These are phyloP conservation scores for Anthostomella pinea DNA, from an alignment of 2,329 filamentous ascomycete genomes.

Conservation along the genomic window DNA sequence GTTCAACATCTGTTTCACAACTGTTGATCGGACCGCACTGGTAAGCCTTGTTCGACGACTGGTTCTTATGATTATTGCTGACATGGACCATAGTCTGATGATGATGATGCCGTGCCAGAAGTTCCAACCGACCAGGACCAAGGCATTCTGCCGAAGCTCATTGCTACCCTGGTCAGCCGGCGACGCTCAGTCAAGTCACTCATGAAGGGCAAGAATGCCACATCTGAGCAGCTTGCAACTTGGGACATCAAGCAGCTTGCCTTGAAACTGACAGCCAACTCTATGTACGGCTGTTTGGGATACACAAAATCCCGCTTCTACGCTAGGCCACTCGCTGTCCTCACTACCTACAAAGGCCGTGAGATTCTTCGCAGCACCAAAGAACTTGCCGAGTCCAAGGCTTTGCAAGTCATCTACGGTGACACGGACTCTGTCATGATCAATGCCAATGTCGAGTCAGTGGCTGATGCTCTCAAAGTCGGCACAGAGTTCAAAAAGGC, in stretches of 20 bases:
- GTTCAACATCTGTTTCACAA: constrained; percentile 99
- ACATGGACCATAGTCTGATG: constrained; percentile 55
- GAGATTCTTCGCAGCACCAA: constrained; percentile 97
- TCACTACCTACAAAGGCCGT: constrained; percentile 95
- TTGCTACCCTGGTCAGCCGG: constrained; percentile 85
- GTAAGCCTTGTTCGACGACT: constrained; percentile 46
- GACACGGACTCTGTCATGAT: constrained; percentile 99
- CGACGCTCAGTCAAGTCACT: constrained; percentile 90
- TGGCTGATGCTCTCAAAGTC: constrained; percentile 85
- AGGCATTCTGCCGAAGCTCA: constrained; percentile 85
- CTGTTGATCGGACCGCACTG: constrained; percentile 73
- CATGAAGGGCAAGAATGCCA: constrained; percentile 92
- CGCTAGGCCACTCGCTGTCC: constrained; percentile 86
- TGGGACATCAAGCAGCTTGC: constrained; percentile 99
- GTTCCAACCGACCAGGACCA: constrained; percentile 75
- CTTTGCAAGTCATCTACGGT: constrained; percentile 94
- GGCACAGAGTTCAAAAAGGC: constrained; percentile 92
- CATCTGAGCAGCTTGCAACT: constrained; percentile 79
- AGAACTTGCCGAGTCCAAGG: constrained; percentile 86
- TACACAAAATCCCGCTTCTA: constrained; percentile 98
- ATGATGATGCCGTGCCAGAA: constrained; percentile 86
- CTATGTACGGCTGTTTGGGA: constrained; percentile 98
- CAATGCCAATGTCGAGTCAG: constrained; percentile 94
- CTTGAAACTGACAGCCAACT: constrained; percentile 95
- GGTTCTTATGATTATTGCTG: constrained; percentile 21